A percentile compares a stretch with the other conserved stretches of the same genome.
These are phyloP conservation scores for Discostella stelligeroides DNA, from an alignment of 108 stramenopile species.

Conservation along the genomic window DNA sequence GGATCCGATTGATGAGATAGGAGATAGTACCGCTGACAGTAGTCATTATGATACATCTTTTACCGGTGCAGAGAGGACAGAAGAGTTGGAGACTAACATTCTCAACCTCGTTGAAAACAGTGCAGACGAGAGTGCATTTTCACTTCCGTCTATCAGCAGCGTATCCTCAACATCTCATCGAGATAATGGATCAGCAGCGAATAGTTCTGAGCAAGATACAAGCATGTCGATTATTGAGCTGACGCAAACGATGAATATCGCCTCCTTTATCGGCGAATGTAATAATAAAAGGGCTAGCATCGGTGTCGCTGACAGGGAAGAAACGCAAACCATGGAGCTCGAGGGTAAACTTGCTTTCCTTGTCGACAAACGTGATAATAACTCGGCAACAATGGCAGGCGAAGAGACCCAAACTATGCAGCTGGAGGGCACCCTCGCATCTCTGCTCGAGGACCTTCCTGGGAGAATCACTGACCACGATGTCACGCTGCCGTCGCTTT, in stretches of 20 bases:
- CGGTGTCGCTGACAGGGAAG: conserved; percentile 7
- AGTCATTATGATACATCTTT: conserved; percentile 30
- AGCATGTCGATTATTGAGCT: conserved; percentile 40
- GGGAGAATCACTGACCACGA: conserved; percentile 11
- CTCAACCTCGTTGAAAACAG: conserved; percentile 52
- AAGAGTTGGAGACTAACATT: conserved; percentile 63
- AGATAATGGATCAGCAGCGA: neutral
- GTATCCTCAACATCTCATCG: conserved; percentile 12
- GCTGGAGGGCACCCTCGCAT: conserved; percentile 35
- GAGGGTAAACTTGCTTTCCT: conserved; percentile 36
- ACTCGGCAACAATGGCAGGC: conserved; percentile 23
- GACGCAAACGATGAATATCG: conserved; percentile 46
- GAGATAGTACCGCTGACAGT: conserved; percentile 29
- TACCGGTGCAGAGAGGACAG: conserved; percentile 35
- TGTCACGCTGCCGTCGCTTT: conserved; percentile 18
- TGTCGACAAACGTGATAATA: conserved; percentile 28
- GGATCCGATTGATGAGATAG: conserved; percentile 24
- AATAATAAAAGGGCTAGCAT: neutral
- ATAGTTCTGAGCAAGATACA: conserved; percentile 1
- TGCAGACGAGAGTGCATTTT: conserved; percentile 38
- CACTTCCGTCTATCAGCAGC: conserved; percentile 41
- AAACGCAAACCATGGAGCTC: conserved; percentile 37
- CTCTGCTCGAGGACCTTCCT: conserved; percentile 13
- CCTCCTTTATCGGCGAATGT: conserved; percentile 4
- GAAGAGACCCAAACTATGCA: conserved; percentile 35